These are phyloP conservation scores for Xylaria multiplex DNA, from an alignment of 2,329 filamentous ascomycete species.

Conservation along the genomic window DNA sequence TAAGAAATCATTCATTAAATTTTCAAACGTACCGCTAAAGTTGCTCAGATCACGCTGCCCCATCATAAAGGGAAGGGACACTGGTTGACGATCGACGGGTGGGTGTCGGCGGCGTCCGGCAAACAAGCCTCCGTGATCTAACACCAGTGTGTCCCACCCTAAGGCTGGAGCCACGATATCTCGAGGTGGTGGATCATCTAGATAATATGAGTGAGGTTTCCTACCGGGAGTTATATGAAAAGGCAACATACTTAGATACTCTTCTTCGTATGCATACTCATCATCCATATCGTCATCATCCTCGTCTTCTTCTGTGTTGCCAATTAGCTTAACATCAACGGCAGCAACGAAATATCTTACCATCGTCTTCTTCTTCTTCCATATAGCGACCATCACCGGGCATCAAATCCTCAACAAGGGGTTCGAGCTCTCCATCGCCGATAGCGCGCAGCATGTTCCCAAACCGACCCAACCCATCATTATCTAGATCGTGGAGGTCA, in stretches of 20 bases:
- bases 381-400: constrained; percentile 63
- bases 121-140: constrained; percentile 57
- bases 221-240: neutral
- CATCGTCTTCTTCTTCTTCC: constrained; percentile 69
- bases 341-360: constrained; percentile 43
- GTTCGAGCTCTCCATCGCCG: constrained; percentile 62
- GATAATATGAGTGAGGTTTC: constrained; percentile 23
- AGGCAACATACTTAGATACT: constrained; percentile 63
- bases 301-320: constrained; percentile 59
- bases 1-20: constrained; percentile 1
- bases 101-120: constrained; percentile 64
- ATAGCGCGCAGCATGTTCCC: constrained; percentile 67
- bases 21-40: constrained; percentile 44
- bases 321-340: constrained; percentile 39
- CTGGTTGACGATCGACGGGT: constrained; percentile 66
- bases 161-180: constrained; percentile 57
- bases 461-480: constrained; percentile 54
- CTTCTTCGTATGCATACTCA: constrained; percentile 70
- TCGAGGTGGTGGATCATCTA: constrained; percentile 57
- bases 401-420: constrained; percentile 59
- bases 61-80: constrained; percentile 59
- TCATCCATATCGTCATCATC: constrained; percentile 79
- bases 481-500: constrained; percentile 59
- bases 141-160: constrained; percentile 67
- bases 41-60: constrained; percentile 45